Evolutionary conservation across 31 red algal species (phyloP).

Genomic region (Odonthalia washingtoniensis): DNA sequence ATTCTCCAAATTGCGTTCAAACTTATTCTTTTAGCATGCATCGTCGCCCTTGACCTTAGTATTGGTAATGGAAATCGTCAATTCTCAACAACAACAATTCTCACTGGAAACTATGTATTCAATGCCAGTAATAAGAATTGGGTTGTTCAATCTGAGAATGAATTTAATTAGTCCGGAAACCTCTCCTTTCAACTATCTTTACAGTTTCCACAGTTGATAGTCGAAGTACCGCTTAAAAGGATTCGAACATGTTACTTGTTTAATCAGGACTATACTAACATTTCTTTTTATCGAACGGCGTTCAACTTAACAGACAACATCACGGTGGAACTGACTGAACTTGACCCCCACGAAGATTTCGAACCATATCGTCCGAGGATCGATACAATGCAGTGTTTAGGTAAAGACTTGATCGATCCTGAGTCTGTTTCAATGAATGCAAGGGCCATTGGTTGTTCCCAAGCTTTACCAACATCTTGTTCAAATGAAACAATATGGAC

Average conservation of each 20-base stretch:
- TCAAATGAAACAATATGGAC: neutral
- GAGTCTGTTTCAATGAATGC: neutral
- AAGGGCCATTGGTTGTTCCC: neutral
- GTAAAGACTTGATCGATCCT: neutral
- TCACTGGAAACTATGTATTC: neutral
- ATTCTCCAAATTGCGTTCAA: neutral
- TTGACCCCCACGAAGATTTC: neutral
- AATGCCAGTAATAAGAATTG: neutral
- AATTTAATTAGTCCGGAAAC: no score
- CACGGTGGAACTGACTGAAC: neutral
- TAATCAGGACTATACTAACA: neutral
- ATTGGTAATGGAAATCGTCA: neutral
- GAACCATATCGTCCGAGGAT: neutral
- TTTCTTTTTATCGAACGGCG: conserved; percentile 1
- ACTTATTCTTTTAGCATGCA: neutral
- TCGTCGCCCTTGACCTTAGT: neutral
- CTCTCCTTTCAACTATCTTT: no score
- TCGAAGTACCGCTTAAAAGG: neutral
- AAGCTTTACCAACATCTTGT: neutral
- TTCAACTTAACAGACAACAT: neutral
- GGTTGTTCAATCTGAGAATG: neutral
- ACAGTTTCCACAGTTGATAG: no score
- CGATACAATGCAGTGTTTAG: neutral
- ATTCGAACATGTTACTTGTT: neutral
- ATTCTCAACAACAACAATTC: neutral